Percentiles rank a stretch among this genome's conserved stretches.
Conservation (phyloP, 352 stramenopile genomes). For the Phytophthora pistaciae region DNA sequence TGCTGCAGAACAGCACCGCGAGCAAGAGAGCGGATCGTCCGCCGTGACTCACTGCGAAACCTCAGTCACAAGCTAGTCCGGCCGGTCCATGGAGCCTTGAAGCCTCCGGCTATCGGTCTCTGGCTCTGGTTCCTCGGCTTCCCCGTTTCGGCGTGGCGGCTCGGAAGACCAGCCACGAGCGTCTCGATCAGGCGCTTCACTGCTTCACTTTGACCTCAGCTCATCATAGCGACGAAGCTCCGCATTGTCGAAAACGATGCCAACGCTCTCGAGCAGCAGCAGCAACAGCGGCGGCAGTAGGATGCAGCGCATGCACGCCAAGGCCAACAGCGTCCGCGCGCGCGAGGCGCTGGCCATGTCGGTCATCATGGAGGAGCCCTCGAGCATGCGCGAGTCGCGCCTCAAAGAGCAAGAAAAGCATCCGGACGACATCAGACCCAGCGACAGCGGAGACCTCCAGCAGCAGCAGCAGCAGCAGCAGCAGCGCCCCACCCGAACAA, state of each 20-base stretch:
- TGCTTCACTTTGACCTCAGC: slow-evolving; percentile 8
- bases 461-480: background rate
- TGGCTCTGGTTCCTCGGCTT: slow-evolving; percentile 25
- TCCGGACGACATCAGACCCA: slow-evolving; percentile 30
- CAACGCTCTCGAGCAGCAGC: slow-evolving; percentile 17
- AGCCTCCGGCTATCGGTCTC: slow-evolving; percentile 27
- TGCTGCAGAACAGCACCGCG: slow-evolving; percentile 11
- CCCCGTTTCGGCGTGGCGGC: slow-evolving; percentile 28
- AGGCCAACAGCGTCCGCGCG: slow-evolving; percentile 1
- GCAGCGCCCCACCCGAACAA: background rate
- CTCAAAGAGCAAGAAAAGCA: slow-evolving; percentile 29
- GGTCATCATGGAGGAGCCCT: slow-evolving; percentile 39
- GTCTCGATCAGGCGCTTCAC: slow-evolving; percentile 11
- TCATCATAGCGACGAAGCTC: background rate
- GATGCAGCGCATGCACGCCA: slow-evolving; percentile 21
- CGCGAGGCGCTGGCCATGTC: slow-evolving; percentile 36
- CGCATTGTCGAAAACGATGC: slow-evolving; percentile 40
- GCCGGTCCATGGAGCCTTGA: slow-evolving; percentile 8
- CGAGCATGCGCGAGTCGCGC: slow-evolving; percentile 32
- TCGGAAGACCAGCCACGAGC: slow-evolving; percentile 29
- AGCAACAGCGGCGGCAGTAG: slow-evolving; percentile 8
- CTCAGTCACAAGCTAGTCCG: slow-evolving; percentile 9
- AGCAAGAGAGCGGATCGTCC: slow-evolving; percentile 16
- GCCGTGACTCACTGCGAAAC: slow-evolving; percentile 19
- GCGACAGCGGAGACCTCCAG: slow-evolving; percentile 12